Base-by-base conservation (phyloP, 2,329 filamentous ascomycete genomes). In the Lecanicillium sp. region DNA sequence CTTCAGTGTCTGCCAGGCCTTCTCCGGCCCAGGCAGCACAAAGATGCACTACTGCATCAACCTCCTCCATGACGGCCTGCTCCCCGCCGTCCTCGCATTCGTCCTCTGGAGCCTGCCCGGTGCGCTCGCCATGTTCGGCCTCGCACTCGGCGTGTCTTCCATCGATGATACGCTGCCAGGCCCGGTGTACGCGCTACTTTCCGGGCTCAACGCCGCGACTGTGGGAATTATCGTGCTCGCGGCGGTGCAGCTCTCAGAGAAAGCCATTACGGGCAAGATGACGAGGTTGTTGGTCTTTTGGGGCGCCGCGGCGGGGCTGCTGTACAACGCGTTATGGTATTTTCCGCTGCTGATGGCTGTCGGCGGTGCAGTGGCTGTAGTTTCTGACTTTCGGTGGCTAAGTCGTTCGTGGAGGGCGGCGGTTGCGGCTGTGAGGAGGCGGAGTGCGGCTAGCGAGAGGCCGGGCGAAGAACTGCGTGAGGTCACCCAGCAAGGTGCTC, bases 311-410 rank as follows among this genome's bases (percentile, higher is more conserved):
- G 83, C 82, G 0, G 86, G 84, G 0, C 65, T 89, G 54, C 70
- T 85, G 41, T 88, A 88, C 55, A 87, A 81, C 42, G 78, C 83
- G 0, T 64, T 89, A 0, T 90, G 86, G 86, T 90, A 86, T 54
- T 89, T 87, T 38, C 86, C 86, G 0, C 56, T 79, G 0, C 59
- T 89, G 4, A 82, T 88, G 63, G 55, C 75, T 0, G 53, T 70
- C 1, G 77, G 74, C 0, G 84, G 83, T 0, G 10, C 72, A 2
- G 61, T 64, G 0, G 77, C 79, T 0, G 61, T 80, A 0, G 45
- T 77, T 1, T 81, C 78, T 68, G 84, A 87, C 61, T 67, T 66
- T 36, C 68, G 71, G 35, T 74, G 74, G 65, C 55, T 76, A 6
- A 70, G 75, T n/a, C 59, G 66, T 0, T 57, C 56, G 17, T 29